Conservation (phyloP, 805 yeast genomes). For the Maudiozyma barnettii region DNA sequence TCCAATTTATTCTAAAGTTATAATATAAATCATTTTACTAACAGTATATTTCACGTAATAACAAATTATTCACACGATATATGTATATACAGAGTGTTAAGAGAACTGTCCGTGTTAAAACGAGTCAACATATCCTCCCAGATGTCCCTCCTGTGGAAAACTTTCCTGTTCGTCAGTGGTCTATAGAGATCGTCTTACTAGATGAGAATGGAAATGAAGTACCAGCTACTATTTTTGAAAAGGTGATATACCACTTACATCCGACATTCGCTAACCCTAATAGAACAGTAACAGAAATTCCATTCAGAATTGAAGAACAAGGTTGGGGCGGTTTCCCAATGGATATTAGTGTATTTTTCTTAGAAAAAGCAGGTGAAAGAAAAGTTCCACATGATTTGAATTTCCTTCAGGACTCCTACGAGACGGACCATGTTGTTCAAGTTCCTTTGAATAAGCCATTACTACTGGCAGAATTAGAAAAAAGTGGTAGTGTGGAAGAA, state of each 20-base stretch:
- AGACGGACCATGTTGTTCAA: constrained; percentile 64
- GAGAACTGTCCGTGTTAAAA: constrained; percentile 80
- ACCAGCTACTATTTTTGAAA: constrained; percentile 87
- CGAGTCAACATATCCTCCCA: constrained; percentile 72
- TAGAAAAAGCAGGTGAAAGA: constrained; percentile 87
- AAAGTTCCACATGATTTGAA: constrained; percentile 84
- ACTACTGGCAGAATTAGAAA: constrained; percentile 61
- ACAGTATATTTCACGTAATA: too few species aligned
- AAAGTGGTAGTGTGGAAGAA: constrained; percentile 76
- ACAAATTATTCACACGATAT: not conserved
- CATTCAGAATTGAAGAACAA: constrained; percentile 81
- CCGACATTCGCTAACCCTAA: constrained; percentile 91
- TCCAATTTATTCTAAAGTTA: too few species aligned
- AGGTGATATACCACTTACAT: constrained; percentile 86
- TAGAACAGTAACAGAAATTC: constrained; percentile 69
- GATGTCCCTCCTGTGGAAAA: constrained; percentile 83
- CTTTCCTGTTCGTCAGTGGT: constrained; percentile 93
- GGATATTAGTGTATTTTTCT: constrained; percentile 63
- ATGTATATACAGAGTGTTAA: constrained; percentile 39
- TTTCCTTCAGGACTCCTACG: constrained; percentile 68
- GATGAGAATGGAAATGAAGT: constrained; percentile 73
- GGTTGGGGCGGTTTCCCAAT: constrained; percentile 99
- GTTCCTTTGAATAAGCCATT: constrained; percentile 71
- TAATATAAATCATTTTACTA: too few species aligned
- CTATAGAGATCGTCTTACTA: constrained; percentile 64